Evolutionary conservation across 345 rosid genomes (phyloP).

Genomic region (Erysimum cheiranthoides): DNA sequence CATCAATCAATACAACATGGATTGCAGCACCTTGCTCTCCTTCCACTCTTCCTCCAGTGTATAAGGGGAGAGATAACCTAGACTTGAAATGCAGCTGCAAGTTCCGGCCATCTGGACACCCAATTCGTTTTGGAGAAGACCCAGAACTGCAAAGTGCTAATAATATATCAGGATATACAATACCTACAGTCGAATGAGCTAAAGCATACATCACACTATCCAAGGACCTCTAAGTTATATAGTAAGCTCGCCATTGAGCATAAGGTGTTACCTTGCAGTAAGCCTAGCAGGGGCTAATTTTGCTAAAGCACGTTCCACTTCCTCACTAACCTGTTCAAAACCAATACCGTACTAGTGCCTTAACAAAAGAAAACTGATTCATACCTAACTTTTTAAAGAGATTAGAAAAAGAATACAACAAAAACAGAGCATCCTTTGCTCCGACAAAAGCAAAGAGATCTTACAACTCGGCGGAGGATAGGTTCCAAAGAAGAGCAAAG

Average conservation of each 20-base stretch:
- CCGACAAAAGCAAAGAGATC: slow-evolving; percentile 33
- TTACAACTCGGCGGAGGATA: slow-evolving; percentile 91
- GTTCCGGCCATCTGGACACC: slow-evolving; percentile 73
- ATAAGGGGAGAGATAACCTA: slow-evolving; percentile 89
- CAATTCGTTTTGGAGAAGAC: slow-evolving; percentile 76
- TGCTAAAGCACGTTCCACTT: slow-evolving; percentile 94
- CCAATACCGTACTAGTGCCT: background rate
- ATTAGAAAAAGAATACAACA: background rate
- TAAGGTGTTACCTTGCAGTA: slow-evolving; percentile 53
- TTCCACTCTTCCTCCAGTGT: slow-evolving; percentile 96
- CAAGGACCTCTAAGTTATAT: background rate
- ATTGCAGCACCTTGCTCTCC: slow-evolving; percentile 96
- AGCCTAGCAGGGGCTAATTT: slow-evolving; percentile 76
- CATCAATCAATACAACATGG: slow-evolving; percentile 73
- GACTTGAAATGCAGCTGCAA: slow-evolving; percentile 75
- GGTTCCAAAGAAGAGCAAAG: slow-evolving; percentile 95
- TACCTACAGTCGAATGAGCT: background rate
- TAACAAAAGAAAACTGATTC: background rate
- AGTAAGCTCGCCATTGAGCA: background rate
- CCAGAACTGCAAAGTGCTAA: slow-evolving; percentile 39
- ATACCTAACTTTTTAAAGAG: background rate
- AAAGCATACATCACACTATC: no score
- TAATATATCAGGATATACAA: background rate
- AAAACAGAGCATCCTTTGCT: slow-evolving; percentile 6
- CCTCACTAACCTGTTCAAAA: slow-evolving; percentile 84